These are phyloP conservation scores for Tolypocladium endophyticum DNA, from an alignment of 2,329 filamentous ascomycete genomes.

Conservation along the genomic window DNA sequence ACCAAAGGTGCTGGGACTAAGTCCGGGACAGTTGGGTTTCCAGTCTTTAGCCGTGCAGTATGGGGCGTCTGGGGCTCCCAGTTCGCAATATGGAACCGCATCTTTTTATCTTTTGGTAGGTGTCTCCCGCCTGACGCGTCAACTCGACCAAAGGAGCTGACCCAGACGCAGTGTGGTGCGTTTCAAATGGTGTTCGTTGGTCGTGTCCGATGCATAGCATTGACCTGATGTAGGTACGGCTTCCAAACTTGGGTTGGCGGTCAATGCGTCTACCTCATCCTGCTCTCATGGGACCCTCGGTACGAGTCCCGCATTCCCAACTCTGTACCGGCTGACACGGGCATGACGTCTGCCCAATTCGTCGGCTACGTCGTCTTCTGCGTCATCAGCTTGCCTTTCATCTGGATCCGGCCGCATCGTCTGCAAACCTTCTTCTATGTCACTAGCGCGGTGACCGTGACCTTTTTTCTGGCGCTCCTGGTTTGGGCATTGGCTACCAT, in stretches of 20 bases:
- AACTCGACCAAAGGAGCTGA: background rate
- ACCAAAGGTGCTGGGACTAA: background rate
- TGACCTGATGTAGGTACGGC: slow-evolving; percentile 20
- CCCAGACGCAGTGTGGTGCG: slow-evolving; percentile 11
- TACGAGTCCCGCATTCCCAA: slow-evolving; percentile 31
- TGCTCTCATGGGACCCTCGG: slow-evolving; percentile 32
- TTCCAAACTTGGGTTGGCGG: slow-evolving; percentile 37
- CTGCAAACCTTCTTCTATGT: slow-evolving; percentile 30
- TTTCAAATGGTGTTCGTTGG: background rate
- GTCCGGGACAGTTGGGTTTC: slow-evolving; percentile 21
- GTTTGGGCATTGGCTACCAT: slow-evolving; percentile 34
- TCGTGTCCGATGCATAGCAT: background rate
- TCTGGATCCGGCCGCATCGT: slow-evolving; percentile 32
- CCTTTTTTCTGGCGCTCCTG: slow-evolving; percentile 29
- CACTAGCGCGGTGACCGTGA: slow-evolving; percentile 25
- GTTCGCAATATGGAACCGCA: slow-evolving; percentile 30
- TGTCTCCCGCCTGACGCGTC: background rate
- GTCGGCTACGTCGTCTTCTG: slow-evolving; percentile 33
- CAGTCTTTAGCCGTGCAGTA: slow-evolving; percentile 24
- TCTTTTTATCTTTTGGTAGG: slow-evolving; percentile 29
- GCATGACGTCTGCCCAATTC: slow-evolving; percentile 33
- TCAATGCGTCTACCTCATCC: slow-evolving; percentile 32
- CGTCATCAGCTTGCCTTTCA: slow-evolving; percentile 29
- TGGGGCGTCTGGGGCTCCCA: slow-evolving; percentile 32
- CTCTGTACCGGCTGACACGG: slow-evolving; percentile 25